Evolutionary conservation across 2,329 filamentous ascomycete species (phyloP).

Genomic region (Pseudonectria foliicola): DNA sequence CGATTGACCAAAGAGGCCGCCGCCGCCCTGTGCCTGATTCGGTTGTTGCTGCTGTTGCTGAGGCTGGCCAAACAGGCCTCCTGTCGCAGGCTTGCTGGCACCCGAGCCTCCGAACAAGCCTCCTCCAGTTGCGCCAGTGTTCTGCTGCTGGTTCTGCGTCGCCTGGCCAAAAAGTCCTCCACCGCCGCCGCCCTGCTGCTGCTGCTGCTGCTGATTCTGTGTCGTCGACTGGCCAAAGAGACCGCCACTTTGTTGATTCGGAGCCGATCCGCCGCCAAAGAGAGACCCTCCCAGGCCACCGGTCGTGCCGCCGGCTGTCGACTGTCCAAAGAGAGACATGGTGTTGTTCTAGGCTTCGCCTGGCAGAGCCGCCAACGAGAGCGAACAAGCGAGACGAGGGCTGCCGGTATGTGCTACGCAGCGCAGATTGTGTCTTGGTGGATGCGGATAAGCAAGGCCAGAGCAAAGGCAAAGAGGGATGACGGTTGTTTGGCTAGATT

Average conservation of each 20-base stretch:
- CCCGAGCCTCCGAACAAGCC: slow-evolving; percentile 27
- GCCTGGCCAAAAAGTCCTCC: slow-evolving; percentile 20
- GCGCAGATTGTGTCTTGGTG: background rate
- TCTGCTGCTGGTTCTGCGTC: slow-evolving; percentile 14
- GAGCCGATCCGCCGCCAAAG: slow-evolving; percentile 11
- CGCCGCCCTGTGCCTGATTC: background rate
- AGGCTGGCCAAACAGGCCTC: slow-evolving; percentile 18
- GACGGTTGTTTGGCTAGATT: background rate
- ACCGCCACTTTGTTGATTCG: slow-evolving; percentile 22
- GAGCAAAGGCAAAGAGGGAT: no score
- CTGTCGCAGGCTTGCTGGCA: slow-evolving; percentile 17
- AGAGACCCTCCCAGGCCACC: slow-evolving; percentile 14
- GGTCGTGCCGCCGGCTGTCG: slow-evolving; percentile 13
- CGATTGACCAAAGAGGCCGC: slow-evolving; percentile 20
- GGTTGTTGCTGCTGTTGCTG: slow-evolving; percentile 16
- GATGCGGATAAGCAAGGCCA: slow-evolving; percentile 1
- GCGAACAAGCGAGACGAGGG: no score
- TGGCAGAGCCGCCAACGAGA: no score
- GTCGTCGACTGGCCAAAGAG: slow-evolving; percentile 25
- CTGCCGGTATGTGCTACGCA: background rate
- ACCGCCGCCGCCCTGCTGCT: slow-evolving; percentile 1
- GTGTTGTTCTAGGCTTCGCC: slow-evolving; percentile 6
- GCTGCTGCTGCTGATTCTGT: slow-evolving; percentile 18
- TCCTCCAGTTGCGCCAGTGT: slow-evolving; percentile 15
- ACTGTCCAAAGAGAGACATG: slow-evolving; percentile 31